These are phyloP conservation scores for Periglandula ipomoeae DNA, from an alignment of 2,329 filamentous ascomycete genomes.

Conservation along the genomic window DNA sequence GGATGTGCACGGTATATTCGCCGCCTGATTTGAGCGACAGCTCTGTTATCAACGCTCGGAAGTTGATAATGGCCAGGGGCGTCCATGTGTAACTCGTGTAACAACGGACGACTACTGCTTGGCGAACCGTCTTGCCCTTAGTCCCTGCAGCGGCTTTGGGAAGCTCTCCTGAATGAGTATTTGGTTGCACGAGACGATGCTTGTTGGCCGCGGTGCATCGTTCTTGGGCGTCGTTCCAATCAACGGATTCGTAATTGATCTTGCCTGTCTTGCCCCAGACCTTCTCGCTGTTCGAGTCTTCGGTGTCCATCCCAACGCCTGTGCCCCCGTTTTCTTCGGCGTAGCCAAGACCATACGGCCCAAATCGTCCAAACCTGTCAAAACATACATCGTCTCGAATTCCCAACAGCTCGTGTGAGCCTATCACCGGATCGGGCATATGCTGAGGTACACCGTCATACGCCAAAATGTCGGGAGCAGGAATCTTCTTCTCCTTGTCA, in stretches of 20 bases:
- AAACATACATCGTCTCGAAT: conserved; percentile 75
- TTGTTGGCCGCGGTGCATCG: conserved; percentile 51
- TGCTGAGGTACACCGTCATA: conserved; percentile 64
- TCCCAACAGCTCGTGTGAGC: conserved; percentile 66
- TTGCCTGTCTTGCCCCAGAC: conserved; percentile 47
- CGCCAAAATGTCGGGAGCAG: conserved; percentile 53
- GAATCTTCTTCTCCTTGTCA: conserved; percentile 48
- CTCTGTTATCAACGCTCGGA: conserved; percentile 74
- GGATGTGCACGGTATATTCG: conserved; percentile 74
- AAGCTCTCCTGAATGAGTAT: conserved; percentile 28
- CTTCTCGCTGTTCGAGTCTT: conserved; percentile 55
- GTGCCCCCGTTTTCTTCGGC: conserved; percentile 61
- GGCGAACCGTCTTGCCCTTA: conserved; percentile 43
- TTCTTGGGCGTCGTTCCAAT: conserved; percentile 47
- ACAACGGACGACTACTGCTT: conserved; percentile 69
- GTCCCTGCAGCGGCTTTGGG: conserved; percentile 10
- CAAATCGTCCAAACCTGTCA: conserved; percentile 75
- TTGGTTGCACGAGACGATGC: conserved; percentile 43
- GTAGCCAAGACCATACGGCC: conserved; percentile 83
- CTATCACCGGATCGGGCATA: conserved; percentile 68
- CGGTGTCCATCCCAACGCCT: conserved; percentile 62
- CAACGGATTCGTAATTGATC: conserved; percentile 45
- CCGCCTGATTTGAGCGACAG: conserved; percentile 68
- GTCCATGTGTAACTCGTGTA: conserved; percentile 76
- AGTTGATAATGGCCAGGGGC: conserved; percentile 66